Percentiles rank a stretch among this genome's conserved stretches.
phyloP scores from a whole-genome alignment of 2,329 filamentous ascomycete species.

The Calonectria leucothoes region DNA sequence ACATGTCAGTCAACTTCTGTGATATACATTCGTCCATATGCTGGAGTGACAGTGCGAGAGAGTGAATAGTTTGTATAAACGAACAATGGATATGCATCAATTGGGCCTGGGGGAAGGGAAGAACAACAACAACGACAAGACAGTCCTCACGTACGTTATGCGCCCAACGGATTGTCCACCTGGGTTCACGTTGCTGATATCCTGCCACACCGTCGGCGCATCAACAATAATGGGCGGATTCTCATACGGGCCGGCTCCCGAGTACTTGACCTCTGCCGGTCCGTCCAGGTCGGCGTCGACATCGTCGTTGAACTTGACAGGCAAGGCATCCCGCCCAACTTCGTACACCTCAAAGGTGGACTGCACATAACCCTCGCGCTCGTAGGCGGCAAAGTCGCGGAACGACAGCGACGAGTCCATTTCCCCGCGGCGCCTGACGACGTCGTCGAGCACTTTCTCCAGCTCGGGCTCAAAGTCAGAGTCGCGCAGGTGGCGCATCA shows the following conservation, averaged over 20 bases:
- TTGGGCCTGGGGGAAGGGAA: neutral
- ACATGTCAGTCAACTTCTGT: constrained; percentile 12
- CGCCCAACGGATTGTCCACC: constrained; percentile 61
- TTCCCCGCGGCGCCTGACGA: constrained; percentile 47
- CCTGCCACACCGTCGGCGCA: constrained; percentile 55
- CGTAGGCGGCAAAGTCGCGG: constrained; percentile 48
- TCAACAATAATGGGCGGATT: constrained; percentile 48
- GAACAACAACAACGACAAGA: no score
- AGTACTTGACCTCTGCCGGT: constrained; percentile 39
- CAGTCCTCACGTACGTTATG: constrained; percentile 60
- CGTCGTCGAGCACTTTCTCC: constrained; percentile 51
- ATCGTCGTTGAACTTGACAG: constrained; percentile 46
- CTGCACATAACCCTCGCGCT: constrained; percentile 55
- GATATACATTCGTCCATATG: neutral
- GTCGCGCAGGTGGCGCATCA: constrained; percentile 55
- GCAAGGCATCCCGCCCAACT: constrained; percentile 58
- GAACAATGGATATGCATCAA: neutral
- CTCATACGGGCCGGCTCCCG: constrained; percentile 39
- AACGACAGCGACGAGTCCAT: constrained; percentile 48
- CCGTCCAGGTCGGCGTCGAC: constrained; percentile 38
- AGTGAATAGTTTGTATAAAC: neutral
- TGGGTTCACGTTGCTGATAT: constrained; percentile 52
- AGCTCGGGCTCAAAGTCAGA: constrained; percentile 56
- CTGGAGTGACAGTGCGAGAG: no score
- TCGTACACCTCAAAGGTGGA: constrained; percentile 70